Evolutionary conservation across 164 flowering plant genomes (phyloP), one percentile per base, ranked within the genome.

Genomic region (Warburgia ugandensis): DNA sequence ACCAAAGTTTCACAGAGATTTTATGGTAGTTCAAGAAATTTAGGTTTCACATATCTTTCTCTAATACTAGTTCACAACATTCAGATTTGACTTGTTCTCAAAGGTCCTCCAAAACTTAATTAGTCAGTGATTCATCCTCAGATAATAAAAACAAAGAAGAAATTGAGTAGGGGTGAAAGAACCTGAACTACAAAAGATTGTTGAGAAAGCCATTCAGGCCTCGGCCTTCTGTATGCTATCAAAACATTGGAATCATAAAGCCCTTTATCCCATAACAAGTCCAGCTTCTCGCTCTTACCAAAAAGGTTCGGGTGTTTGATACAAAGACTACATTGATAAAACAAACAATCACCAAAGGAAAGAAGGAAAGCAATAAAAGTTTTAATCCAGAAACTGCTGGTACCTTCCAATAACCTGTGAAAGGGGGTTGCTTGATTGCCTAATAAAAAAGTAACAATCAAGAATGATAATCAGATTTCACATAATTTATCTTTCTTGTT

Each of bases 241-340:
- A 73, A 63, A 22, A 80, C 52, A 71, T 76, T 84, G 42, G 96
- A 84, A 74, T 91, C 94, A 69, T 70, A 80, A 12, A 91, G 67
- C 23, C 97, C 97, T 66, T 86, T 91, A 45, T 91, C 94, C 87
- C 78, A 84, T 4, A 78, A 79, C 8, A 84, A 72, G 65, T 86
- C 96, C 30, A 91, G 83, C 77, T 91, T 91, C 77, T 91, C 96
- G 50, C 94, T 83, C 68, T 87, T 77, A 28, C 97, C 97, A 63
- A 86, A 91, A 56, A 91, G 71, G 60, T 80, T 83, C 4, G 96
- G 96, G 58, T 91, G 97, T 54, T 86, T 91, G 41, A 91, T 70
- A 63, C 87, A 84, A 47, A 86, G 78, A 61, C 97, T 90, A 19
- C 36, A 53, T 55, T 14, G 33, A 52, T 3, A 64, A 23, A 45